Base-by-base conservation (phyloP, 257 asterid genomes). In the Nemophila menziesii region DNA sequence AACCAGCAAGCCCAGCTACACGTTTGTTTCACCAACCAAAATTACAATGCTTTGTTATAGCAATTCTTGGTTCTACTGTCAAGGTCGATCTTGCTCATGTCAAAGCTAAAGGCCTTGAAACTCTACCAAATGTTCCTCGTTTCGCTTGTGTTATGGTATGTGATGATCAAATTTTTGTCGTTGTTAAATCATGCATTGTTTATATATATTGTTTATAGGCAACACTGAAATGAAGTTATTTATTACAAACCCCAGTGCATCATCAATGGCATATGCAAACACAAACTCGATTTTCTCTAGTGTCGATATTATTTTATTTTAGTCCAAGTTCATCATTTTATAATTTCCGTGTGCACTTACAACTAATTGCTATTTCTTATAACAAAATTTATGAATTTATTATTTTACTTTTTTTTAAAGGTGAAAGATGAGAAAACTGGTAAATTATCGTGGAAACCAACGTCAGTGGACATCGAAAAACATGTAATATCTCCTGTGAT, bases 101-200 rank as follows among this genome's bases (percentile, higher is more conserved):
- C 61, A 75, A 67, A 62, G 44, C 33, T 3, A 46, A 49, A 10
- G 3, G 63, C 0, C 36, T 34, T 5, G 65, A 51, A 11, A 46
- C 60, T 8, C 55, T 75, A 0, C 23, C 39, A n/a, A 75, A 71
- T 14, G 77, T 71, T 51, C 79, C 84, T 40, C 84, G 84, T 14
- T 75, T 71, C 56, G 52, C 64, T 0, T 57, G 77, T 37, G 1
- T 67, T 19, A 48, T 56, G 46, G 82, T n/a, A n/a, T n/a, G n/a
- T 74, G 62, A 10, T 69, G 50, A 15, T 16, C 11, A 3, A 9
- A 33, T 4, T 45, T 45, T 0, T 5, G n/a, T 39, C 16, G 11
- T 4, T 8, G 0, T 12, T 36, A 1, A 4, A 0, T n/a, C 5
- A 22, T 10, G 8, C 36, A 11, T 22, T 2, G 18, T 21, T 11